phyloP scores from a whole-genome alignment of 2,329 filamentous ascomycete genomes.

The Fusarium miscanthi region DNA sequence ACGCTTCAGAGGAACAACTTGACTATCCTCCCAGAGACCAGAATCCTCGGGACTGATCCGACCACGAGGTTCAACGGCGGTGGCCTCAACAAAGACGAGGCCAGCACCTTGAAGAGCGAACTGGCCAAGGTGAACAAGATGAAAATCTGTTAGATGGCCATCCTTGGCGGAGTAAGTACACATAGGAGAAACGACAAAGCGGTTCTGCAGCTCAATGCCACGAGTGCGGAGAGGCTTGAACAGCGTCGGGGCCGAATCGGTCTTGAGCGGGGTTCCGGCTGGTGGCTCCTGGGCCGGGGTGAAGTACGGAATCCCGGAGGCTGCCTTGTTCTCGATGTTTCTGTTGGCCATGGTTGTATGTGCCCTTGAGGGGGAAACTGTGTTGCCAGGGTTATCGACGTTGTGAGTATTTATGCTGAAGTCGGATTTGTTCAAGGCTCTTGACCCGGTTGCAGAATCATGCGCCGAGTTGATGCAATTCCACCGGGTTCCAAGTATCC shows the following conservation, averaged over 20 bases:
- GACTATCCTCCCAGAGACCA: conserved; percentile 86
- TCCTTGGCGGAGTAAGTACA: conserved; percentile 68
- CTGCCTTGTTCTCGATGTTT: conserved; percentile 51
- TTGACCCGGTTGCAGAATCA: neutral
- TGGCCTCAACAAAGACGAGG: conserved; percentile 82
- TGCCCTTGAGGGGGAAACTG: neutral
- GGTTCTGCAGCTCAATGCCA: conserved; percentile 64
- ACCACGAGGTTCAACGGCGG: conserved; percentile 78
- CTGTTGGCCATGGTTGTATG: conserved; percentile 27
- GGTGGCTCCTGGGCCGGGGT: conserved; percentile 65
- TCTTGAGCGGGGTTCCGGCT: conserved; percentile 59
- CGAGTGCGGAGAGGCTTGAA: conserved; percentile 68
- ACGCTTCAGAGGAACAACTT: conserved; percentile 76
- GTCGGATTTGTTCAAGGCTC: neutral
- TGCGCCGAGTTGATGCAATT: conserved; percentile 9
- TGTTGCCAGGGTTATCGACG: neutral
- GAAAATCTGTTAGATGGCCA: conserved; percentile 82
- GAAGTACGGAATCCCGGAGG: conserved; percentile 61
- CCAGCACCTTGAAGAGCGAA: conserved; percentile 81
- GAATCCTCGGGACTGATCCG: conserved; percentile 84
- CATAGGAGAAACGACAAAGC: conserved; percentile 70
- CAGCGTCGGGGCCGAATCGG: conserved; percentile 60
- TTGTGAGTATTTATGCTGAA: conserved; percentile 17
- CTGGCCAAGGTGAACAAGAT: conserved; percentile 83
- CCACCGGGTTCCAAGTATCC: neutral